These are phyloP conservation scores for Leccinellum albellum DNA, from an alignment of 768 basidiomycete species.

Conservation along the genomic window DNA sequence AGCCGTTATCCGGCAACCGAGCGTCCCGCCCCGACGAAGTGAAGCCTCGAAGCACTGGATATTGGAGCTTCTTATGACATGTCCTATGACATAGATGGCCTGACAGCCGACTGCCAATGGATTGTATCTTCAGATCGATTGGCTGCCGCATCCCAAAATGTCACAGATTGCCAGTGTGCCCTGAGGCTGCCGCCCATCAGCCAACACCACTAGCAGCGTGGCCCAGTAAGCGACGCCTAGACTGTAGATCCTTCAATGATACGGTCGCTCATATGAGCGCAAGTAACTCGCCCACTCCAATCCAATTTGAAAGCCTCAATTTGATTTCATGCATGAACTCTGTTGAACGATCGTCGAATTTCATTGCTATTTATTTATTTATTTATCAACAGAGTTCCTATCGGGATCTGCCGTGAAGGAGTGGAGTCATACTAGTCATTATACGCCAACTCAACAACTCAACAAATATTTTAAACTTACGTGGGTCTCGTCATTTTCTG, in stretches of 20 bases:
- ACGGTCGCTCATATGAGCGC: too few species aligned
- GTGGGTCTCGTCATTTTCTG: neutral
- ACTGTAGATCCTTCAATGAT: slow-evolving; percentile 17
- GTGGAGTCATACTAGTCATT: too few species aligned
- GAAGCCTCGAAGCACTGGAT: slow-evolving; percentile 14
- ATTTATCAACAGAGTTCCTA: neutral
- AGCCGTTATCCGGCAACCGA: slow-evolving; percentile 22
- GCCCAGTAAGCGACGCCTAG: slow-evolving; percentile 7
- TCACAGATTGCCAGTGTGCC: slow-evolving; percentile 2
- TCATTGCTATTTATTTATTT: neutral
- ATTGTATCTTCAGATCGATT: slow-evolving; percentile 2
- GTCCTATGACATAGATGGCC: neutral
- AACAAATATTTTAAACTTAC: neutral
- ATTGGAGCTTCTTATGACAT: slow-evolving; percentile 8
- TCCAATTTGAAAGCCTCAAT: neutral
- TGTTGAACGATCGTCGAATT: neutral
- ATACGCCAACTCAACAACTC: neutral
- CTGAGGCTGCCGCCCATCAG: slow-evolving; percentile 13
- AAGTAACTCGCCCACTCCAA: too few species aligned
- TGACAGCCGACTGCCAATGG: slow-evolving; percentile 4
- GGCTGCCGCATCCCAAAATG: slow-evolving; percentile 6
- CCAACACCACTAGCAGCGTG: neutral
- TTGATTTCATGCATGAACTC: neutral
- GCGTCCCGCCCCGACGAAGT: slow-evolving; percentile 9
- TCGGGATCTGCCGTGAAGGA: slow-evolving; percentile 9